A percentile compares a stretch with the other conserved stretches of the same genome.
These are phyloP conservation scores for Astragalus glycyphyllos DNA, from an alignment of 306 rosid species.

Conservation along the genomic window DNA sequence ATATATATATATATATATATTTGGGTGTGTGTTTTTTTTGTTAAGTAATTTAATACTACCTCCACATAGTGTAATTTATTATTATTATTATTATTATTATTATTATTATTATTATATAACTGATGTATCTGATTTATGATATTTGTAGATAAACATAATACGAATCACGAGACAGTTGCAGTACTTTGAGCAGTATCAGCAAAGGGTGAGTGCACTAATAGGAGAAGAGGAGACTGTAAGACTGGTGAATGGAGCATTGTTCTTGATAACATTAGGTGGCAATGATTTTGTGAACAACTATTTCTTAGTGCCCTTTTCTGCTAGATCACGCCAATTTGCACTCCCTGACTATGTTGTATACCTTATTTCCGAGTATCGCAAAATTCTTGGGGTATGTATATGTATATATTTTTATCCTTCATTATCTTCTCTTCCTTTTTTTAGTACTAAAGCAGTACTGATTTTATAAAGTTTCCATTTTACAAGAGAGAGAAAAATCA, in stretches of 20 bases:
- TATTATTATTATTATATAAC: too few relatives aligned
- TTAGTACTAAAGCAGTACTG: neutral
- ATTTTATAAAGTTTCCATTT: neutral
- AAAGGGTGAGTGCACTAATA: constrained; percentile 62
- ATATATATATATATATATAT: neutral
- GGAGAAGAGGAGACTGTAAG: constrained; percentile 54
- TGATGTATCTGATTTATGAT: too few relatives aligned
- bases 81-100: too few relatives aligned
- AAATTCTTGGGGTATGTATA: constrained; percentile 65
- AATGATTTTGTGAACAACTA: constrained; percentile 93
- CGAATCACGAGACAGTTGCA: constrained; percentile 62
- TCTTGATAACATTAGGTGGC: constrained; percentile 78
- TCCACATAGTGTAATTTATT: too few relatives aligned
- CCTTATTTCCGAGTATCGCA: constrained; percentile 81
- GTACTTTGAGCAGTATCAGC: constrained; percentile 71
- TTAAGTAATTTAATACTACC: too few relatives aligned
- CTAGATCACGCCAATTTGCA: constrained; percentile 81
- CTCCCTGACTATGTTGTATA: constrained; percentile 75
- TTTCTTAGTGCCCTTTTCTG: constrained; percentile 75
- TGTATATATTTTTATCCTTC: neutral
- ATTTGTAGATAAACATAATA: constrained; percentile 69
- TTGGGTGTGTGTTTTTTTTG: too few relatives aligned
- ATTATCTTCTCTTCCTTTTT: neutral
- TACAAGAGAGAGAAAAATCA: neutral
- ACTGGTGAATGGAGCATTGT: constrained; percentile 64